Conservation (phyloP, 2,329 filamentous ascomycete species). For the Penicillium sp. region DNA sequence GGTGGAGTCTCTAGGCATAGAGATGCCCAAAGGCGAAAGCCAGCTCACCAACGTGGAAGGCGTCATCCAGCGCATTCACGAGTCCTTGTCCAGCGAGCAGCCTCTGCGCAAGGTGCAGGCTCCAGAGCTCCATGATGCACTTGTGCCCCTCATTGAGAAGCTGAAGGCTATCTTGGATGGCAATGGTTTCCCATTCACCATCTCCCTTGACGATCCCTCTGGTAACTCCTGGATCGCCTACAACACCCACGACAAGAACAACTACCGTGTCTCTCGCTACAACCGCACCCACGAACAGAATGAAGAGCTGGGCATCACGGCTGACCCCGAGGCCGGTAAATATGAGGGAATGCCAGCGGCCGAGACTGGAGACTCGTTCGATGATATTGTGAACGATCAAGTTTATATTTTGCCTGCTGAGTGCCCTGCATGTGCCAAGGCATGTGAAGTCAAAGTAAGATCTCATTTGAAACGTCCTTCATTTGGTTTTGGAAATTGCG, state of each 20-base stretch:
- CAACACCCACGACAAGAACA: slow-evolving; percentile 68
- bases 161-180: slow-evolving; percentile 72
- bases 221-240: slow-evolving; percentile 97
- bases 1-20: slow-evolving; percentile 85
- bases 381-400: slow-evolving; percentile 85
- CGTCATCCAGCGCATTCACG: slow-evolving; percentile 67
- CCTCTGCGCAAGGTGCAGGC: slow-evolving; percentile 69
- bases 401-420: slow-evolving; percentile 88
- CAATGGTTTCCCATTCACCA: slow-evolving; percentile 75
- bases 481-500: no score
- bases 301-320: slow-evolving; percentile 68
- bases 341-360: slow-evolving; percentile 24
- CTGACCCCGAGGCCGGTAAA: slow-evolving; percentile 35
- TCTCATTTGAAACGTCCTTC: no score
- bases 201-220: slow-evolving; percentile 82
- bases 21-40: slow-evolving; percentile 84
- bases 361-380: slow-evolving; percentile 50
- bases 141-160: slow-evolving; percentile 68
- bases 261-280: slow-evolving; percentile 84
- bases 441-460: slow-evolving; percentile 80
- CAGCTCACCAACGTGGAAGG: slow-evolving; percentile 94
- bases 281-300: slow-evolving; percentile 80
- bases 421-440: slow-evolving; percentile 83
- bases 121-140: slow-evolving; percentile 71
- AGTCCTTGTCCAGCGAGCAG: slow-evolving; percentile 77